Evolutionary conservation across 2,329 filamentous ascomycete genomes (phyloP).

Genomic region (Phialophora tarda): DNA sequence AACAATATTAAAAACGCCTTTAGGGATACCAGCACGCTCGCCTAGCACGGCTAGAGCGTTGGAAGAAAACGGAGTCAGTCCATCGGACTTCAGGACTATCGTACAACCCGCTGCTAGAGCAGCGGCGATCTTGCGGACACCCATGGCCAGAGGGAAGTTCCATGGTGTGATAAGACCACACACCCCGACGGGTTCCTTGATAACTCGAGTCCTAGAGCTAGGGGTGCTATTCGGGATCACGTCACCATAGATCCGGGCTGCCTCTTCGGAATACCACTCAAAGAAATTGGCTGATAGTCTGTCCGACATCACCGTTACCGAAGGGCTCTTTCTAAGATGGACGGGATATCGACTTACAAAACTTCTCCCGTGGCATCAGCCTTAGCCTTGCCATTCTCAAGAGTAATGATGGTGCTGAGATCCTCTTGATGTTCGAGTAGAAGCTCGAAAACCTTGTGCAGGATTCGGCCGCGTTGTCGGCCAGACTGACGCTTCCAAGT

Average conservation of each 20-base stretch:
- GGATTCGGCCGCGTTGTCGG: conserved; percentile 64
- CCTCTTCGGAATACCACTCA: conserved; percentile 59
- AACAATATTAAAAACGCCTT: conserved; percentile 44
- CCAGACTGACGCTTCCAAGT: conserved; percentile 65
- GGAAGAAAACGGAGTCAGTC: conserved; percentile 45
- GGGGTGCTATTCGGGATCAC: conserved; percentile 60
- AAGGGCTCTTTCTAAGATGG: too few species aligned
- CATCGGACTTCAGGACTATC: conserved; percentile 45
- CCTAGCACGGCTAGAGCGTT: conserved; percentile 42
- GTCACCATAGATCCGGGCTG: conserved; percentile 54
- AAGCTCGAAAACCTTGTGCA: conserved; percentile 69
- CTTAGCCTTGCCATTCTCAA: conserved; percentile 37
- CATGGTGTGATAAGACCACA: conserved; percentile 67
- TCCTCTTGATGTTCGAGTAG: conserved; percentile 69
- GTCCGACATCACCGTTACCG: not conserved
- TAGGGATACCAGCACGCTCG: conserved; percentile 44
- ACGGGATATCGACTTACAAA: too few species aligned
- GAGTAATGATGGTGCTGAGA: conserved; percentile 57
- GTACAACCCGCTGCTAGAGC: conserved; percentile 48
- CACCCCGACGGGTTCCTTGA: conserved; percentile 83
- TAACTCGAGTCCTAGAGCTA: conserved; percentile 74
- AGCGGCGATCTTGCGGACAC: conserved; percentile 48
- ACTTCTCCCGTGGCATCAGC: conserved; percentile 65
- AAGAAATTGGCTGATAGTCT: conserved; percentile 51
- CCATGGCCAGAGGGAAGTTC: conserved; percentile 76